These are phyloP conservation scores for Neurospora crassa DNA, from an alignment of 2,329 filamentous ascomycete genomes.

Conservation along the genomic window DNA sequence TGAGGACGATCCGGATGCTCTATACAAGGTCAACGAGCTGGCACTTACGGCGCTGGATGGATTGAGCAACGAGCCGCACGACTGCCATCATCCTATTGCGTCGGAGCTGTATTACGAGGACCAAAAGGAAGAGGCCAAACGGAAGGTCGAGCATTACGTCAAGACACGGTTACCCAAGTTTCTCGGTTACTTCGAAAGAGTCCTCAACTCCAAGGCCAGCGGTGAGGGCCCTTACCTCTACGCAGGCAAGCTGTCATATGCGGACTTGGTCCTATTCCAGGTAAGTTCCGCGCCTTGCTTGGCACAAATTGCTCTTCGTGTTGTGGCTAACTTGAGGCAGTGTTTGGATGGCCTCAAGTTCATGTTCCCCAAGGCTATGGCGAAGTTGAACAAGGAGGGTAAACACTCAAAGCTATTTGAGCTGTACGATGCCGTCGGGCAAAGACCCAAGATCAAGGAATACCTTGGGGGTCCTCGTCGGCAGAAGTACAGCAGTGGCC, in stretches of 20 bases:
- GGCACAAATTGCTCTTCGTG: neutral
- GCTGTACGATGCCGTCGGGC: slow-evolving; percentile 54
- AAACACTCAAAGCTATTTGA: slow-evolving; percentile 54
- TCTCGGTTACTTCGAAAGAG: slow-evolving; percentile 59
- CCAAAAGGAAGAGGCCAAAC: slow-evolving; percentile 58
- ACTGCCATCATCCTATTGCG: slow-evolving; percentile 65
- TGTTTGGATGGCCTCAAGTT: slow-evolving; percentile 49
- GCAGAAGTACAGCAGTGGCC: slow-evolving; percentile 50
- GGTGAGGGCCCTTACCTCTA: slow-evolving; percentile 56
- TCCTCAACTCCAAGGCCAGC: slow-evolving; percentile 47
- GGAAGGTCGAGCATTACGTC: slow-evolving; percentile 47
- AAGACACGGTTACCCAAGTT: slow-evolving; percentile 61
- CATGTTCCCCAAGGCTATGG: slow-evolving; percentile 61
- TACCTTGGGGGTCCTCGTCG: slow-evolving; percentile 61
- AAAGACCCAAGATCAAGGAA: slow-evolving; percentile 52
- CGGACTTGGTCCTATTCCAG: slow-evolving; percentile 66
- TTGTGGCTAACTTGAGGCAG: slow-evolving; percentile 21
- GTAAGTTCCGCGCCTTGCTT: slow-evolving; percentile 27
- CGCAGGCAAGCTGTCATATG: slow-evolving; percentile 55
- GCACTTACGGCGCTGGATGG: slow-evolving; percentile 62
- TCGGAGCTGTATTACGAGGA: slow-evolving; percentile 58
- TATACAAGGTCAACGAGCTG: slow-evolving; percentile 53
- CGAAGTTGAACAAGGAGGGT: slow-evolving; percentile 40
- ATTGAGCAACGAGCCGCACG: slow-evolving; percentile 61
- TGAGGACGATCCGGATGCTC: slow-evolving; percentile 30